Evolutionary conservation across 2,329 filamentous ascomycete genomes (phyloP).

Genomic region (Elsinoe ampelina): DNA sequence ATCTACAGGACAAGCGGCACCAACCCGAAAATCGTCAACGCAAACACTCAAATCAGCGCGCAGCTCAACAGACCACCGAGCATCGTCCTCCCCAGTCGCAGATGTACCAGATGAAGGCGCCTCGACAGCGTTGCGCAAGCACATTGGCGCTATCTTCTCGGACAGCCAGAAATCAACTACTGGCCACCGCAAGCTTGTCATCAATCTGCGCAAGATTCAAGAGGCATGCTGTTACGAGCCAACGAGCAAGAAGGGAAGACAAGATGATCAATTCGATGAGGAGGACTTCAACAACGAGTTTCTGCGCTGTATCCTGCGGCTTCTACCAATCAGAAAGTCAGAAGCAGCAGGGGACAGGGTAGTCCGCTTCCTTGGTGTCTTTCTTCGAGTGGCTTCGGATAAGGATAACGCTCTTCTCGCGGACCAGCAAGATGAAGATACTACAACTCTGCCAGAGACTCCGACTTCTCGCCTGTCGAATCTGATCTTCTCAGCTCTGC

Average conservation of each 20-base stretch:
- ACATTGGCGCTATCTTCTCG: conserved; percentile 51
- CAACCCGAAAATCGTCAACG: conserved; percentile 4
- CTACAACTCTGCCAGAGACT: conserved; percentile 67
- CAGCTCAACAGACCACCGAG: not conserved
- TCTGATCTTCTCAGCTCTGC: conserved; percentile 60
- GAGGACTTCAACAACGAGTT: conserved; percentile 83
- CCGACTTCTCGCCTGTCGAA: conserved; percentile 72
- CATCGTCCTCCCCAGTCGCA: conserved; percentile 23
- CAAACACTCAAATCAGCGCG: conserved; percentile 10
- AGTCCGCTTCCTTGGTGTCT: conserved; percentile 79
- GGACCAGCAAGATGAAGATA: conserved; percentile 49
- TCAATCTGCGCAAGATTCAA: conserved; percentile 82
- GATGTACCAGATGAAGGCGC: conserved; percentile 62
- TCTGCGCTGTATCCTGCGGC: conserved; percentile 67
- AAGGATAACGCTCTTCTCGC: conserved; percentile 39
- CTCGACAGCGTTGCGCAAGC: conserved; percentile 60
- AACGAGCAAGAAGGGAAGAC: conserved; percentile 42
- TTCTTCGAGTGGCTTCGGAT: conserved; percentile 60
- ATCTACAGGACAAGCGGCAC: not conserved
- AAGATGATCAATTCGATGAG: conserved; percentile 63
- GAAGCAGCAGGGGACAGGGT: conserved; percentile 79
- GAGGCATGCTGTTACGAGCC: conserved; percentile 63
- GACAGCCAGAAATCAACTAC: conserved; percentile 79
- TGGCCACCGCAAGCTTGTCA: conserved; percentile 79
- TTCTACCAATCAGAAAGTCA: conserved; percentile 83